phyloP scores from a whole-genome alignment of 305 asterid genomes.

The Plantago rigida region DNA sequence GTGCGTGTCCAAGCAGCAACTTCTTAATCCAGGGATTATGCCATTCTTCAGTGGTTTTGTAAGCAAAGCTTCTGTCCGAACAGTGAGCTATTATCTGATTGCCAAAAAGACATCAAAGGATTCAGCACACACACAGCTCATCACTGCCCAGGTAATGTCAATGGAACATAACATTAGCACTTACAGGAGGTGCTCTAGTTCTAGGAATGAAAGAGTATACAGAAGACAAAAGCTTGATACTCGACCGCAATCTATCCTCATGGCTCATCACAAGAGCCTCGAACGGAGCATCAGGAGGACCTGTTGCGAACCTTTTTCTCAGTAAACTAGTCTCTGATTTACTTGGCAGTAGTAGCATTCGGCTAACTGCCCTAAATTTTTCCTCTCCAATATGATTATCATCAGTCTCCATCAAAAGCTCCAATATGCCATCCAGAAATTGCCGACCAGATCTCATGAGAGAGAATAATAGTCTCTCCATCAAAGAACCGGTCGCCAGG shows the following conservation, averaged over 20 bases:
- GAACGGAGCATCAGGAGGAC: slow-evolving; percentile 63
- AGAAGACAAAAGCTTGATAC: slow-evolving; percentile 67
- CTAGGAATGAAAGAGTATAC: slow-evolving; percentile 79
- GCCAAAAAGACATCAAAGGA: slow-evolving; percentile 23
- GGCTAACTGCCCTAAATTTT: slow-evolving; percentile 67
- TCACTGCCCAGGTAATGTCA: slow-evolving; percentile 3
- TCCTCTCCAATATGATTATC: slow-evolving; percentile 59
- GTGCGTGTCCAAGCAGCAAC: slow-evolving; percentile 79
- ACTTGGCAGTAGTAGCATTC: slow-evolving; percentile 71
- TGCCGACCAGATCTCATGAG: slow-evolving; percentile 45
- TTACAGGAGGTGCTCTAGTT: slow-evolving; percentile 92
- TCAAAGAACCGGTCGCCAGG: slow-evolving; percentile 53
- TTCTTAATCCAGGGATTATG: slow-evolving; percentile 95
- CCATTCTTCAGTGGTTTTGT: slow-evolving; percentile 70
- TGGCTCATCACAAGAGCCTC: slow-evolving; percentile 66
- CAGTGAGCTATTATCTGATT: slow-evolving; percentile 66
- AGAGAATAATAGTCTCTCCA: slow-evolving; percentile 75
- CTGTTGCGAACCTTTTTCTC: slow-evolving; percentile 51
- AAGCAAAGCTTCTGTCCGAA: slow-evolving; percentile 77
- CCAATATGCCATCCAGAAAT: slow-evolving; percentile 48
- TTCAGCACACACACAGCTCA: slow-evolving; percentile 24
- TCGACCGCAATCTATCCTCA: slow-evolving; percentile 66
- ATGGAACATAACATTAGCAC: slow-evolving; percentile 24
- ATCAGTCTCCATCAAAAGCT: slow-evolving; percentile 48
- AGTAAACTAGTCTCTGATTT: slow-evolving; percentile 44